phyloP scores from a whole-genome alignment of 2,329 filamentous ascomycete species.

The Akanthomyces uredinophilus region DNA sequence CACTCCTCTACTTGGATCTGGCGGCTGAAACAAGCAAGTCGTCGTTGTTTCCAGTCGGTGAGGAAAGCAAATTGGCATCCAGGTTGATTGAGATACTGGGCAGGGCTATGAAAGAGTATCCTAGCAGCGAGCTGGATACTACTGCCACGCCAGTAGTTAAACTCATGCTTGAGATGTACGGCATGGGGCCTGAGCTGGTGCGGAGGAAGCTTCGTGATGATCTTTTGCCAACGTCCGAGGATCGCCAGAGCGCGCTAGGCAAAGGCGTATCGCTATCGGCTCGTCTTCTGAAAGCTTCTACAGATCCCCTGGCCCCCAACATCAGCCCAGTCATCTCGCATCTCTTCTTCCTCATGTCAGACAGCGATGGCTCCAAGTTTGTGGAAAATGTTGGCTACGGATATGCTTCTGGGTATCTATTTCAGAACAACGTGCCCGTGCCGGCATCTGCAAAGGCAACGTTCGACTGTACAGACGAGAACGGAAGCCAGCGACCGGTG shows the following conservation, averaged over 20 bases:
- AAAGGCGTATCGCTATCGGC: conserved; percentile 68
- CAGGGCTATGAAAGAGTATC: conserved; percentile 57
- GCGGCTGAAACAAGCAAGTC: conserved; percentile 46
- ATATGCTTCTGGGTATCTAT: conserved; percentile 84
- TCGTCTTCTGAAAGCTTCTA: conserved; percentile 71
- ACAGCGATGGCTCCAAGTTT: conserved; percentile 71
- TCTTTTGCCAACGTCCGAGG: conserved; percentile 71
- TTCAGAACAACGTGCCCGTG: conserved; percentile 75
- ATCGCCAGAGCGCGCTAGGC: conserved; percentile 74
- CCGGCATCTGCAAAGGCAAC: conserved; percentile 59
- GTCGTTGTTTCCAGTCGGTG: conserved; percentile 61
- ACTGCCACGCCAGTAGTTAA: conserved; percentile 68
- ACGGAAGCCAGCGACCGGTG: conserved; percentile 40
- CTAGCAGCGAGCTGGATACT: conserved; percentile 65
- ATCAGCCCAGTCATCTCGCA: conserved; percentile 70
- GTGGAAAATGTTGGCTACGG: conserved; percentile 93
- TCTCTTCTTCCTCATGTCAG: conserved; percentile 82
- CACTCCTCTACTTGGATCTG: conserved; percentile 73
- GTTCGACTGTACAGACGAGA: conserved; percentile 26
- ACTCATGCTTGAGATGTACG: conserved; percentile 66
- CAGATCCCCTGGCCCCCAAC: conserved; percentile 64
- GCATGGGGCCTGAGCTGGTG: conserved; percentile 58
- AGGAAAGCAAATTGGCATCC: conserved; percentile 55
- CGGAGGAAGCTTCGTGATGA: conserved; percentile 56
- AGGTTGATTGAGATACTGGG: conserved; percentile 68